Evolutionary conservation across 371 early-diverging fungal genomes (phyloP), one percentile per base, ranked within the genome.

Genomic region (Haplosporangium sp.): DNA sequence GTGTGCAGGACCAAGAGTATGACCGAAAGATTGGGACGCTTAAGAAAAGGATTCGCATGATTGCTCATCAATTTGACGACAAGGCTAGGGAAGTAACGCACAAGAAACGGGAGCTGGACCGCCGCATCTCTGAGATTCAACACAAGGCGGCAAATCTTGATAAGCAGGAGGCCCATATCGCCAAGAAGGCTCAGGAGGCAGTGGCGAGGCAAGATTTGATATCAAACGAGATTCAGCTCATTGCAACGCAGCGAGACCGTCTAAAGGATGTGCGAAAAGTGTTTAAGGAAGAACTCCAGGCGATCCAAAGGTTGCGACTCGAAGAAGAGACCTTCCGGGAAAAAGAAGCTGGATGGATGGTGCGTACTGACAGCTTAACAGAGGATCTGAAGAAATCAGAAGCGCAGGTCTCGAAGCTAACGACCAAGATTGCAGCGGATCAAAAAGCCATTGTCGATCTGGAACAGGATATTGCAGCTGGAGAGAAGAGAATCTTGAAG

Each of bases 241-340:
- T 65, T 38, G 43, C 46, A 12, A 52, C 61, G 0, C 79, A 79
- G 40, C 68, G 60, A 36, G 52, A 59, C 21, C 60, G 58, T 13
- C 59, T 79, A 14, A 67, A 67, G 36, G 6, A 53, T 11, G 73
- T 72, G 12, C 72, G 67, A 1, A 36, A 59, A 23, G 62, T 65
- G 41, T 79, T 79, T 56, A 55, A 60, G 8, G 50, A 38, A 7
- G 79, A 72, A 21, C 13, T 64, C 36, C 54, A 12, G 16, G n/a
- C 48, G 10, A 68, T 72, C n/a, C 58, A 73, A 42, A 56, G 54
- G 37, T 38, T 79, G 29, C 59, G 68, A 48, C 10, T 38, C 13
- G 73, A 68, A 40, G 79, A 72, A 42, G 79, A 79, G 40, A 41
- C 37, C 0, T 72, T 79, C 20, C 38, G 73, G n/a, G 79, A 79